Evolutionary conservation across 108 stramenopile species (phyloP).

Genomic region (Conticribra weissflogii): DNA sequence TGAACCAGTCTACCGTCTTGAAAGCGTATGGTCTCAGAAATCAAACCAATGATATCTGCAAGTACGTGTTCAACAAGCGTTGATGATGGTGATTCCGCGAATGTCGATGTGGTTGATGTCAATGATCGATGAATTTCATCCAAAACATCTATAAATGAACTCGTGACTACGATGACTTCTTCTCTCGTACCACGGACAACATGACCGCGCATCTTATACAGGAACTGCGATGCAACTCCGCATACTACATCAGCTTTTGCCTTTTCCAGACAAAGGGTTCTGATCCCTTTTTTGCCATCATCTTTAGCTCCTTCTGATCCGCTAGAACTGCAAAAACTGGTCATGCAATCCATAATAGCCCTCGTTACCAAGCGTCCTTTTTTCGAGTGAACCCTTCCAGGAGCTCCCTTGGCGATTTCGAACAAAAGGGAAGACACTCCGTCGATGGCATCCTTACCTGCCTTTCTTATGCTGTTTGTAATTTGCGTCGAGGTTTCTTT

Average conservation of each 20-base stretch:
- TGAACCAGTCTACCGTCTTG: slow-evolving; percentile 47
- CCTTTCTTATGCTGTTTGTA: slow-evolving; percentile 41
- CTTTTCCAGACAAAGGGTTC: slow-evolving; percentile 5
- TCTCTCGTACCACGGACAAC: slow-evolving; percentile 23
- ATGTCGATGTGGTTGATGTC: slow-evolving; percentile 9
- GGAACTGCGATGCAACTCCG: slow-evolving; percentile 44
- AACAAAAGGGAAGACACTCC: slow-evolving; percentile 77
- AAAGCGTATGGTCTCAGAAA: slow-evolving; percentile 39
- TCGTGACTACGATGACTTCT: slow-evolving; percentile 11
- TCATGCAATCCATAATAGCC: slow-evolving; percentile 57
- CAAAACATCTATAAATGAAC: slow-evolving; percentile 36
- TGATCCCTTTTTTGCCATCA: slow-evolving; percentile 4
- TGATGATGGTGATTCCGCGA: slow-evolving; percentile 15
- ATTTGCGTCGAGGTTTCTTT: slow-evolving; percentile 1
- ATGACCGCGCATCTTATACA: slow-evolving; percentile 51
- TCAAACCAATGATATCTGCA: slow-evolving; percentile 45
- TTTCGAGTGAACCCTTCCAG: slow-evolving; percentile 72
- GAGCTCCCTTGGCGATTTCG: slow-evolving; percentile 69
- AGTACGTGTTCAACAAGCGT: slow-evolving; percentile 11
- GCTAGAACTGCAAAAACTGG: slow-evolving; percentile 9
- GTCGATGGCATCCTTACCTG: slow-evolving; percentile 73
- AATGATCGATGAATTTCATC: slow-evolving; percentile 41
- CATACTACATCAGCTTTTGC: slow-evolving; percentile 35
- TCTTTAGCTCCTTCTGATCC: slow-evolving; percentile 2
- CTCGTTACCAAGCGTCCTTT: slow-evolving; percentile 59